These are phyloP conservation scores for Berberis vulgaris DNA, from an alignment of 164 flowering plant genomes.

Conservation along the genomic window DNA sequence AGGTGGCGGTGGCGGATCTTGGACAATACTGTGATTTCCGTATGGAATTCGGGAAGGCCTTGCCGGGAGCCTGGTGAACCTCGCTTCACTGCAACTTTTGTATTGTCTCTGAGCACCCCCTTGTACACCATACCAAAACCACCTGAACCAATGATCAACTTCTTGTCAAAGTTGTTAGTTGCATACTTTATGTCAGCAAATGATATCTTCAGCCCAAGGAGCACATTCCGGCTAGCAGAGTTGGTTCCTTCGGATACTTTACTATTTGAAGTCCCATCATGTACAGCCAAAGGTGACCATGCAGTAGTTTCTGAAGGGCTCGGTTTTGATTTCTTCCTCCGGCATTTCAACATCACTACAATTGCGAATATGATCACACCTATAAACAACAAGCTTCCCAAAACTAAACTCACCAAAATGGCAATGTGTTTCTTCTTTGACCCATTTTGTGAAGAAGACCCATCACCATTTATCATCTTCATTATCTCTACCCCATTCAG, in stretches of 20 bases:
- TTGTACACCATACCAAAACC: conserved; percentile 83
- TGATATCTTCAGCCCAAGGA: conserved; percentile 42
- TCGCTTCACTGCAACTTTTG: conserved; percentile 72
- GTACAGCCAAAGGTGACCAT: conserved; percentile 50
- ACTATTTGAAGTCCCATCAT: conserved; percentile 49
- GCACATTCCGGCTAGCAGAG: conserved; percentile 31
- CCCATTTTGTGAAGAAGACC: neutral
- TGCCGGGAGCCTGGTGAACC: conserved; percentile 64
- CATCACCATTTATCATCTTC: conserved; percentile 35
- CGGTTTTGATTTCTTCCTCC: conserved; percentile 35
- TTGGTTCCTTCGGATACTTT: conserved; percentile 39
- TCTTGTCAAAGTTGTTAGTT: conserved; percentile 58
- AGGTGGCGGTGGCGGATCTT: conserved; percentile 36
- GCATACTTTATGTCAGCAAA: conserved; percentile 54
- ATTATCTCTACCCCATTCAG: conserved; percentile 85
- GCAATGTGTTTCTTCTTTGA: conserved; percentile 22
- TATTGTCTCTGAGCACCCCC: conserved; percentile 52
- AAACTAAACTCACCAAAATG: conserved; percentile 33
- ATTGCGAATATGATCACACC: conserved; percentile 12
- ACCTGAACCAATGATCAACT: conserved; percentile 58
- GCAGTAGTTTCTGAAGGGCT: conserved; percentile 32
- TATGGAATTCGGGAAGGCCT: conserved; percentile 75
- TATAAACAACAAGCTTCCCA: conserved; percentile 37
- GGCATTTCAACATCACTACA: conserved; percentile 15
- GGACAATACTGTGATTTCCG: conserved; percentile 63